Evolutionary conservation across 2,329 filamentous ascomycete genomes (phyloP).

Genomic region (Neopestalotiopsis sp.): DNA sequence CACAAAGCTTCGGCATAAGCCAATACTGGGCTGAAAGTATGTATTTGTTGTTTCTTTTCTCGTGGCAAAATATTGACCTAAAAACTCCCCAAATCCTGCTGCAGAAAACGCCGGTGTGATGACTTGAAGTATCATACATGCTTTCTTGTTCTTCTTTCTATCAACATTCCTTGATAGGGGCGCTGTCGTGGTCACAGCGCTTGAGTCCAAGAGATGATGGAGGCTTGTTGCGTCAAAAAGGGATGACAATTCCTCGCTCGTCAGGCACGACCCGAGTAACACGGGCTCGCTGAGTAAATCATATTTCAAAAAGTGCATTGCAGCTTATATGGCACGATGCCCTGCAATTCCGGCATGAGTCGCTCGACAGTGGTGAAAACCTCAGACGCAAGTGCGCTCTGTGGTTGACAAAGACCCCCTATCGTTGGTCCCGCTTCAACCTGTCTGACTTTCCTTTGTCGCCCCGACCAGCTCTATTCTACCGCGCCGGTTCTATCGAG

Average conservation of each 20-base stretch:
- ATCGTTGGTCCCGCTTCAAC: neutral
- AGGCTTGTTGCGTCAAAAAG: neutral
- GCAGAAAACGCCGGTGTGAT: conserved; percentile 16
- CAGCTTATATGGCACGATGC: neutral
- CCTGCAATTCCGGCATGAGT: neutral
- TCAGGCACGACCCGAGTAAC: neutral
- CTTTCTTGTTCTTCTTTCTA: neutral
- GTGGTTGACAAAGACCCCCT: neutral
- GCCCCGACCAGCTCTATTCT: neutral
- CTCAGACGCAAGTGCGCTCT: neutral
- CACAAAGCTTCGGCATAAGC: neutral
- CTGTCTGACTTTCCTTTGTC: neutral
- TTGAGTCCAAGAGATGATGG: neutral
- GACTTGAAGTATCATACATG: conserved; percentile 8
- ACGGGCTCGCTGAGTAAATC: conserved; percentile 1
- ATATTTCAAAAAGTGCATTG: neutral
- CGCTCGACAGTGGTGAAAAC: neutral
- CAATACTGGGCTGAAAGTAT: neutral
- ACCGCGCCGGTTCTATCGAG: conserved; percentile 30
- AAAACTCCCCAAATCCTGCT: conserved; percentile 11
- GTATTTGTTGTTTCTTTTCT: neutral
- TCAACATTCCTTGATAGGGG: neutral
- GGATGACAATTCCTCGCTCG: neutral
- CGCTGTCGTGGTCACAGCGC: neutral
- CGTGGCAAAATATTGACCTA: neutral